phyloP scores from a whole-genome alignment of 2,329 filamentous ascomycete species.

The Graphiopsis chlorocephala region DNA sequence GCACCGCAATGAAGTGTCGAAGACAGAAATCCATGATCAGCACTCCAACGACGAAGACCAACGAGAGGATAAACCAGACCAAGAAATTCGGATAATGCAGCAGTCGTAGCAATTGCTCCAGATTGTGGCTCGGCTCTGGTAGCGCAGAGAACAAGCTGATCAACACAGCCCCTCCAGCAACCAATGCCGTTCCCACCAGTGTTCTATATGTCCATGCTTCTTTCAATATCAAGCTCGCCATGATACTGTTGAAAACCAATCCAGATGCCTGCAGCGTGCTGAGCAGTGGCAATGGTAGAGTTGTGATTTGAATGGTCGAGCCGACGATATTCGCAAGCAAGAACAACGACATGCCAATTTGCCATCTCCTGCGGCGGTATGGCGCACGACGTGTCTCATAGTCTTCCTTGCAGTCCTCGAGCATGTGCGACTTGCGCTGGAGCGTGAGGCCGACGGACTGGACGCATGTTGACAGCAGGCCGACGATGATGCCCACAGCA shows the following conservation, averaged over 20 bases:
- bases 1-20: slow-evolving; percentile 29
- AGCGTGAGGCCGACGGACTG: slow-evolving; percentile 93
- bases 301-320: slow-evolving; percentile 96
- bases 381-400: slow-evolving; percentile 79
- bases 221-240: slow-evolving; percentile 85
- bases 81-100: slow-evolving; percentile 74
- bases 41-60: slow-evolving; percentile 68
- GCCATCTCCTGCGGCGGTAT: slow-evolving; percentile 88
- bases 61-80: slow-evolving; percentile 82
- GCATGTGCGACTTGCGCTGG: slow-evolving; percentile 95
- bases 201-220: slow-evolving; percentile 95
- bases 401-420: slow-evolving; percentile 87
- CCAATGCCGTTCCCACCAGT: slow-evolving; percentile 82
- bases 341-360: slow-evolving; percentile 95
- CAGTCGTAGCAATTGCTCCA: slow-evolving; percentile 76
- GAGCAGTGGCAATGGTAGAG: slow-evolving; percentile 85
- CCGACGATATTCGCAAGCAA: slow-evolving; percentile 90
- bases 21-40: slow-evolving; percentile 57
- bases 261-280: slow-evolving; percentile 95
- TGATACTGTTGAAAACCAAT: slow-evolving; percentile 97
- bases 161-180: slow-evolving; percentile 81
- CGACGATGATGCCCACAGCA: slow-evolving; percentile 80
- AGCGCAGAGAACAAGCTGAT: slow-evolving; percentile 95
- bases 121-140: slow-evolving; percentile 83
- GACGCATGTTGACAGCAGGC: slow-evolving; percentile 86